Percentiles rank a stretch among this genome's conserved stretches.
These are phyloP conservation scores for Coemansia sp. DNA, from an alignment of 371 early-diverging fungal genomes.

Conservation along the genomic window DNA sequence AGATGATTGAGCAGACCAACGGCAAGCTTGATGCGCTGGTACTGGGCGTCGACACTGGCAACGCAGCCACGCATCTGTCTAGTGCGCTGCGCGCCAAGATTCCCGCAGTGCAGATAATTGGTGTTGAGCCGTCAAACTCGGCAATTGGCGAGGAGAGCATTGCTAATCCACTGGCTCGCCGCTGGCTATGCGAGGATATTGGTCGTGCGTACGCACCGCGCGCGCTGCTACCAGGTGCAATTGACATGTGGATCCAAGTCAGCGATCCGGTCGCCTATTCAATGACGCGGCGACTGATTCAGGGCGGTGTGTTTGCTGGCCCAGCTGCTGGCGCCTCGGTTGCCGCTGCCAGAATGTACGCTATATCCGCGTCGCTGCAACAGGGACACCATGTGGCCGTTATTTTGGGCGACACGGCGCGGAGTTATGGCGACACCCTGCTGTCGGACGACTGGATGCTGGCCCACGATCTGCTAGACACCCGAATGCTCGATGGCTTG, in stretches of 20 bases:
- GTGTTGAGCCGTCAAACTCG: constrained; percentile 72
- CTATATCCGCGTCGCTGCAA: constrained; percentile 42
- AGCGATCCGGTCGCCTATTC: constrained; percentile 73
- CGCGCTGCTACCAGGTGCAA: constrained; percentile 56
- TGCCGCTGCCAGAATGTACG: constrained; percentile 63
- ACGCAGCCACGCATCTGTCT: constrained; percentile 64
- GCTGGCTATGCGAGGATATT: constrained; percentile 76
- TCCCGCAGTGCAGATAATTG: constrained; percentile 63
- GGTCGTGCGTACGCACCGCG: constrained; percentile 69
- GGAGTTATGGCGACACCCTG: constrained; percentile 68
- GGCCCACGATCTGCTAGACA: constrained; percentile 72
- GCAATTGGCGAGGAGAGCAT: constrained; percentile 50
- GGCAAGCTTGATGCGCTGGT: constrained; percentile 64
- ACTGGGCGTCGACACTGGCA: constrained; percentile 73
- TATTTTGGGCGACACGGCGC: constrained; percentile 68
- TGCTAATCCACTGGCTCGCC: constrained; percentile 50
- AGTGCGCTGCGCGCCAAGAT: constrained; percentile 57
- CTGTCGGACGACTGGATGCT: constrained; percentile 75
- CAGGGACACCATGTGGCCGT: constrained; percentile 54
- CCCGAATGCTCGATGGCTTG: constrained; percentile 58
- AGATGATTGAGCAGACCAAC: constrained; percentile 65
- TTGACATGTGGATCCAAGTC: constrained; percentile 73
- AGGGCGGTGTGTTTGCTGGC: constrained; percentile 68
- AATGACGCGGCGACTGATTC: constrained; percentile 67
- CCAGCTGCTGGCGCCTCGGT: constrained; percentile 74